Base-by-base conservation (phyloP, 2,329 filamentous ascomycete genomes). In the Paecilomyces formosus region DNA sequence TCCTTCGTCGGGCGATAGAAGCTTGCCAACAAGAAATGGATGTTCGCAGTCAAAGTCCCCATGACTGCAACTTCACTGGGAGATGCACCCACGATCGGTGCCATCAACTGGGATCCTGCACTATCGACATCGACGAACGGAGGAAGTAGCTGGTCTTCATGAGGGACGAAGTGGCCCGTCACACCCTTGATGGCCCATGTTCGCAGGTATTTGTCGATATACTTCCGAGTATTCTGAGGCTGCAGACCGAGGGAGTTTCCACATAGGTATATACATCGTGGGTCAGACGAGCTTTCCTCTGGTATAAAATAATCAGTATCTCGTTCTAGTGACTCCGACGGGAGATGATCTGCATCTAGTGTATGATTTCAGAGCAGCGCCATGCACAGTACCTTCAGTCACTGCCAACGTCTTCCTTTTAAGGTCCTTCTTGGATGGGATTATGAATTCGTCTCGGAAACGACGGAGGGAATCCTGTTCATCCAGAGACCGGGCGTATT, bases 201-300 rank as follows among this genome's bases (percentile, higher is more conserved):
- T 61, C 88, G 83, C 1, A 96, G 82, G 64, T 95, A 91, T 4
- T 85, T 82, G 53, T 86, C 79, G 61, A 96, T 76, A 62, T 90
- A 86, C 15, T 81, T 76, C 18, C 82, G 79, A 0, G 87, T 86
- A 13, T 82, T 82, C 61, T 83, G 85, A 52, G 92, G 91, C 72
- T 96, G 92, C 3, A 93, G 83, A 39, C 92, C 92, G 1, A 96
- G 82, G 0, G 91, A 96, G 77, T 96, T 96, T 58, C 92, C 92
- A 64, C 91, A 93, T 62, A 97, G 86, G 73, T 96, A 97, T 60
- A 90, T 87, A 60, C 81, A 83, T 54, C 77, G 75, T 28, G 79
- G 75, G n/a, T 78, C 65, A 13, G 67, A 66, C 21, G 63, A 66
- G n/a, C 75, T 66, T 49, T 74, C 72, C 18, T 60, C 50, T 30